phyloP scores from a whole-genome alignment of 2,329 filamentous ascomycete genomes.

The Apiospora hydei region DNA sequence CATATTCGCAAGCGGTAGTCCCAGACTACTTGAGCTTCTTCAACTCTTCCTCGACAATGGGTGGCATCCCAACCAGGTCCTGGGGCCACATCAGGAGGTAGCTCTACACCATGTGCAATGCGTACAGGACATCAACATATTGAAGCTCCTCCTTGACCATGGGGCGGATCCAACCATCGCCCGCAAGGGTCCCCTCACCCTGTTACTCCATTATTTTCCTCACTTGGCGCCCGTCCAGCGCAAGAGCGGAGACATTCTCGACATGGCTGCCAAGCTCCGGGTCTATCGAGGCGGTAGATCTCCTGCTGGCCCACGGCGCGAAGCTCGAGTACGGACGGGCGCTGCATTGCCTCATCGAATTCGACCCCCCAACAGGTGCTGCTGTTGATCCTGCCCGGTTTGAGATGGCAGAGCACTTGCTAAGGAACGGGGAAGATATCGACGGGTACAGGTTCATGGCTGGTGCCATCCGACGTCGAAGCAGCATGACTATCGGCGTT shows the following conservation, averaged over 20 bases:
- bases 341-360: constrained; percentile 10
- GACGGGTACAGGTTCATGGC: neutral
- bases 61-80: constrained; percentile 25
- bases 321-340: constrained; percentile 19
- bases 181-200: neutral
- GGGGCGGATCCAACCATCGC: constrained; percentile 14
- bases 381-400: neutral
- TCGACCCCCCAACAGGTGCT: neutral
- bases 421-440: constrained; percentile 17
- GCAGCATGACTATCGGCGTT: neutral
- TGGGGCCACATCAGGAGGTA: neutral
- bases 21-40: neutral
- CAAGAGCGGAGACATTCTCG: constrained; percentile 8
- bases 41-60: constrained; percentile 3
- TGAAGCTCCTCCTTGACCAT: constrained; percentile 14
- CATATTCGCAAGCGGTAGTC: neutral
- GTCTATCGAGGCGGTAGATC: neutral
- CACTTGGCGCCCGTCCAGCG: neutral
- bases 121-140: neutral
- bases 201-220: neutral
- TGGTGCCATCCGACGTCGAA: neutral
- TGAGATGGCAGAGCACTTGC: constrained; percentile 13
- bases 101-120: constrained; percentile 13
- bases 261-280: constrained; percentile 12
- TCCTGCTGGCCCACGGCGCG: constrained; percentile 21